Percentiles rank a stretch among this genome's conserved stretches.
These are phyloP conservation scores for Apiospora aurea DNA, from an alignment of 2,329 filamentous ascomycete genomes.

Conservation along the genomic window DNA sequence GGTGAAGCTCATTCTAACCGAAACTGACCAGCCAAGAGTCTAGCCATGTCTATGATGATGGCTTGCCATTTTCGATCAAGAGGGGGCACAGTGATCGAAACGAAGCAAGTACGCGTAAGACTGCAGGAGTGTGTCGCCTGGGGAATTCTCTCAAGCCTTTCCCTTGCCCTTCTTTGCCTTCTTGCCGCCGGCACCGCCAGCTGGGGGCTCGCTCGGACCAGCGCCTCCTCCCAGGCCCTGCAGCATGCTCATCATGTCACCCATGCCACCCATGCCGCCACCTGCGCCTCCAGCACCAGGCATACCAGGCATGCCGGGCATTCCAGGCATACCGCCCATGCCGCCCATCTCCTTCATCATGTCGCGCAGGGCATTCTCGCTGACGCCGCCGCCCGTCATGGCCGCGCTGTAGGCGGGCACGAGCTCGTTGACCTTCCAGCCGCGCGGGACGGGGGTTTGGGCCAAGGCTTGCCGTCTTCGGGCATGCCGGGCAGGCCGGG, in stretches of 20 bases:
- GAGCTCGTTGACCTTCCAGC: constrained; percentile 88
- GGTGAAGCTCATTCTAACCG: neutral
- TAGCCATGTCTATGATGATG: neutral
- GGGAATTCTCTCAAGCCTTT: constrained; percentile 41
- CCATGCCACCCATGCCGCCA: constrained; percentile 38
- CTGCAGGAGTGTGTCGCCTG: neutral
- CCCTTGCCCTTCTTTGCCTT: constrained; percentile 60
- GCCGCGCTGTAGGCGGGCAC: constrained; percentile 89
- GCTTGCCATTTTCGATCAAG: neutral
- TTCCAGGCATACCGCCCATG: constrained; percentile 39
- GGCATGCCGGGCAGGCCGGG: constrained; percentile 73
- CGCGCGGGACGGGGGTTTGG: constrained; percentile 79
- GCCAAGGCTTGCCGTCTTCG: constrained; percentile 71
- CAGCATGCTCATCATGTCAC: constrained; percentile 28
- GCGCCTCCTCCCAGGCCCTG: constrained; percentile 31
- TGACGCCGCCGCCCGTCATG: constrained; percentile 90
- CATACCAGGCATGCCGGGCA: constrained; percentile 40
- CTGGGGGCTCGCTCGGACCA: constrained; percentile 27
- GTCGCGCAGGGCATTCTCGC: constrained; percentile 92
- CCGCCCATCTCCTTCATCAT: constrained; percentile 93
- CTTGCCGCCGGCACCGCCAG: constrained; percentile 42
- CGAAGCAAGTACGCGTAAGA: neutral
- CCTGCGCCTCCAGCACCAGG: constrained; percentile 29
- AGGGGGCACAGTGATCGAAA: neutral
- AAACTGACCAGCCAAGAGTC: neutral